A percentile compares a stretch with the other conserved stretches of the same genome.
These are phyloP conservation scores for Collybia sp. DNA, from an alignment of 768 basidiomycete species.

Conservation along the genomic window DNA sequence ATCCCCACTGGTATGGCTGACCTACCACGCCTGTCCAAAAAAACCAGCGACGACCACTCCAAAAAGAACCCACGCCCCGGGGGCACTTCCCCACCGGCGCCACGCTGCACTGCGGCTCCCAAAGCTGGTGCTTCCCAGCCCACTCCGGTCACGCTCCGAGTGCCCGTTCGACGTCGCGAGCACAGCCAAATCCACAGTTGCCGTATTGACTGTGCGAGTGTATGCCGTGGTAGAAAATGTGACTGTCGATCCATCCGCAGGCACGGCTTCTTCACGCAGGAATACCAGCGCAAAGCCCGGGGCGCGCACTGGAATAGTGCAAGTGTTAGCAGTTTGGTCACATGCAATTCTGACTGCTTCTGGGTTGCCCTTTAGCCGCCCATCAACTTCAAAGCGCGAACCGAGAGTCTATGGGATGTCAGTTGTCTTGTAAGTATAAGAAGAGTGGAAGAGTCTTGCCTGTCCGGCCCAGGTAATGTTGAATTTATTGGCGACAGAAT, in stretches of 20 bases:
- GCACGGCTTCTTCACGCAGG: constrained; percentile 38
- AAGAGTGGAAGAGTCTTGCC: constrained; percentile 20
- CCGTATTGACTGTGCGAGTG: constrained; percentile 53
- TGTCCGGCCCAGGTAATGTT: constrained; percentile 64
- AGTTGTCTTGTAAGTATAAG: neutral
- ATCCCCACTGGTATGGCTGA: no score
- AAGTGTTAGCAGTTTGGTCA: constrained; percentile 42
- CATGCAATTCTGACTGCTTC: constrained; percentile 54
- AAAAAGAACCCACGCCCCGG: no score
- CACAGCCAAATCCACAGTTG: constrained; percentile 46
- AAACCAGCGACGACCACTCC: no score
- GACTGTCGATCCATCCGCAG: constrained; percentile 21
- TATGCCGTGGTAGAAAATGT: constrained; percentile 56
- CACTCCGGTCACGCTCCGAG: constrained; percentile 19
- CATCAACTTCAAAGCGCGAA: constrained; percentile 57
- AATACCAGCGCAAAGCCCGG: constrained; percentile 78
- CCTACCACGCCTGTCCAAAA: no score
- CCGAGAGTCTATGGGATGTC: constrained; percentile 46
- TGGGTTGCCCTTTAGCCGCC: constrained; percentile 48
- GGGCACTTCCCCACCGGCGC: no score
- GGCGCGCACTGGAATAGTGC: constrained; percentile 59
- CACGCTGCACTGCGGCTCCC: constrained; percentile 5
- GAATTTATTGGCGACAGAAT: constrained; percentile 45
- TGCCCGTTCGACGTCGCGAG: constrained; percentile 52
- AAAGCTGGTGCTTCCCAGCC: constrained; percentile 27